Evolutionary conservation across 306 rosid genomes (phyloP), one percentile per base, ranked within the genome.

Genomic region (Albizia julibrissin): DNA sequence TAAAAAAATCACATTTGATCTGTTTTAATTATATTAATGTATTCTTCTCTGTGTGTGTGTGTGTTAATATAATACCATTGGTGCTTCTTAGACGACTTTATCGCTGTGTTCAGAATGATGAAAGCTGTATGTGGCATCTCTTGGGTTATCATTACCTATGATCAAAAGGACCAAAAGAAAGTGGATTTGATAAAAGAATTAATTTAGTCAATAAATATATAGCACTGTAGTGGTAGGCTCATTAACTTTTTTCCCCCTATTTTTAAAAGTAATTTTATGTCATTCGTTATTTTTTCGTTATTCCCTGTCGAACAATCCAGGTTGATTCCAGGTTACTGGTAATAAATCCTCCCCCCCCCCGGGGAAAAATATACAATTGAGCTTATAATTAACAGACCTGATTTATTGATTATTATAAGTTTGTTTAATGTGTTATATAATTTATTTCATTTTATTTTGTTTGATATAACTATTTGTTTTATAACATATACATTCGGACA

Each of bases 131-230:
- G 69, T 29, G 44, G 77, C 77, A 73, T 73, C 64, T 49, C 77
- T 49, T 59, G 40, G 2, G 83, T 77, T 77, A 85, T 85, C 85
- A 81, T 87, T 62, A 34, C 73, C 79, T 22, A 78, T 78, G 79
- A 65, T 69, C 69, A 47, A 86, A 80, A 72, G n/a, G 10, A 14
- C 0, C 3, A 14, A 29, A 64, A 29, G 8, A 29, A 14, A 64
- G 39, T 14, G 19, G 37, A n/a, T 58, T 58, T 58, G 10, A 8
- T 34, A 8, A 22, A 58, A 2, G 2, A 8, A 8, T 56, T 27
- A 26, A 27, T 64, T 64, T 29, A 14, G 37, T 29, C 40, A 64
- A 29, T 6, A 14, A 62, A 27, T 47, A 47, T 47, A 47, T 27
- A 1, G 31, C 8, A 61, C 34, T 26, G 8, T 27, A 27, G 69